Evolutionary conservation across 805 yeast genomes (phyloP).

Genomic region (Lipomyces yamadae): DNA sequence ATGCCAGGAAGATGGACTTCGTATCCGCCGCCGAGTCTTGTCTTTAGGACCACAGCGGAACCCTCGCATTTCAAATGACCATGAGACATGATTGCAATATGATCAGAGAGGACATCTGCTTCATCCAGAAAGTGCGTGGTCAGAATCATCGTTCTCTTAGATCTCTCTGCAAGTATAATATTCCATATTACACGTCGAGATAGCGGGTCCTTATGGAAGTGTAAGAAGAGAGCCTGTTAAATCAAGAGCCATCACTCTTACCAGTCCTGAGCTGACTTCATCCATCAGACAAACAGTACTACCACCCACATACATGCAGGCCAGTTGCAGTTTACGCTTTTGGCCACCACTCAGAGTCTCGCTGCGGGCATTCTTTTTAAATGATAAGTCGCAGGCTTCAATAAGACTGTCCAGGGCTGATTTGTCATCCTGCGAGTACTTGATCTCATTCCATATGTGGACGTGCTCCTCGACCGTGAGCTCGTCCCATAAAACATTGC

Average conservation of each 20-base stretch:
- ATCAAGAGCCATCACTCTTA: too few species aligned
- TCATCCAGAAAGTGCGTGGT: conserved; percentile 47
- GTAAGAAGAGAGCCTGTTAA: too few species aligned
- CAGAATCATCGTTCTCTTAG: conserved; percentile 40
- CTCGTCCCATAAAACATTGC: conserved; percentile 45
- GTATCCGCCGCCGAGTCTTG: conserved; percentile 43
- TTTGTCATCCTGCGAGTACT: conserved; percentile 21
- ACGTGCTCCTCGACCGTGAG: conserved; percentile 44
- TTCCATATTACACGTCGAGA: conserved; percentile 46
- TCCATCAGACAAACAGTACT: conserved; percentile 44
- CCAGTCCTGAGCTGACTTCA: conserved; percentile 46
- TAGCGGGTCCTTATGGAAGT: conserved; percentile 40
- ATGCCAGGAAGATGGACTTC: conserved; percentile 5
- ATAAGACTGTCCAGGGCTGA: conserved; percentile 32
- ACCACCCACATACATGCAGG: conserved; percentile 45
- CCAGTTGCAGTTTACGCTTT: conserved; percentile 45
- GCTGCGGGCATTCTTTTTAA: conserved; percentile 35
- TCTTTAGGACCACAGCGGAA: conserved; percentile 42
- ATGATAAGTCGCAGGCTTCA: conserved; percentile 41
- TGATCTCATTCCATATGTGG: conserved; percentile 43
- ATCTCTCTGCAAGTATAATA: conserved; percentile 41
- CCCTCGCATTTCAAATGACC: conserved; percentile 43
- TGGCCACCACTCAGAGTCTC: conserved; percentile 45
- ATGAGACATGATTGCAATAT: conserved; percentile 43
- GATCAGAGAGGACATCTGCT: conserved; percentile 45